Percentiles rank a stretch among this genome's conserved stretches.
phyloP scores from a whole-genome alignment of 805 yeast genomes.

The Ogataea siamensis region DNA sequence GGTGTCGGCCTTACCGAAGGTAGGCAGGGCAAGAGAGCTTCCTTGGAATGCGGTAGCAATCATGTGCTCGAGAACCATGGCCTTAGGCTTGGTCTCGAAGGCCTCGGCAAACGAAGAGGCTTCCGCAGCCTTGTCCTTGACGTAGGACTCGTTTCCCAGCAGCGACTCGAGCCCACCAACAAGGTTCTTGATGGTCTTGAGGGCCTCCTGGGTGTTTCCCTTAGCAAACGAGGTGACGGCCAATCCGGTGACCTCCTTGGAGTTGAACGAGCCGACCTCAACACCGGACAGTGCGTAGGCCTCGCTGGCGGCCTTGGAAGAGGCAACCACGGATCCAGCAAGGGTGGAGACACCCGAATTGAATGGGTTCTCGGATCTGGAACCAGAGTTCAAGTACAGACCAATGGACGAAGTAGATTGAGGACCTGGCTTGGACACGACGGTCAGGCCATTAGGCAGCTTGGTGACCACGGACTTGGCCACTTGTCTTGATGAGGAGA shows the following conservation, averaged over 20 bases:
- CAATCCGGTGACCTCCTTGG: constrained; percentile 67
- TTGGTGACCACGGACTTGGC: constrained; percentile 68
- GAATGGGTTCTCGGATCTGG: constrained; percentile 75
- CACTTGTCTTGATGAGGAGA: constrained; percentile 48
- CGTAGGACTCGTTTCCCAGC: constrained; percentile 41
- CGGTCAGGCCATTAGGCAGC: constrained; percentile 68
- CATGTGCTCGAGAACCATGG: constrained; percentile 69
- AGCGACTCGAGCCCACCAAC: constrained; percentile 37
- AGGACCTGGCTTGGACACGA: constrained; percentile 66
- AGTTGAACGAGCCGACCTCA: constrained; percentile 48
- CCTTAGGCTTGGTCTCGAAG: constrained; percentile 55
- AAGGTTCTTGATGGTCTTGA: constrained; percentile 47
- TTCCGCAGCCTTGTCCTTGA: constrained; percentile 45
- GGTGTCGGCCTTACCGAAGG: constrained; percentile 70
- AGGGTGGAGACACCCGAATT: constrained; percentile 79
- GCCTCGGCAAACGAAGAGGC: constrained; percentile 47
- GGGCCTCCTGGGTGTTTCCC: constrained; percentile 51
- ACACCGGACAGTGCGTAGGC: constrained; percentile 51
- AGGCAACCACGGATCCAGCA: constrained; percentile 49
- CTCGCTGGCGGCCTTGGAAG: constrained; percentile 33
- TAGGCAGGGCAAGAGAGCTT: constrained; percentile 74
- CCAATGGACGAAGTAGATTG: constrained; percentile 64
- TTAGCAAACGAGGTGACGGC: constrained; percentile 58
- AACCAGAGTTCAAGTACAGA: constrained; percentile 72
- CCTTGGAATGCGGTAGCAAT: constrained; percentile 86